Base-by-base conservation (phyloP, 306 rosid species). In the Medicago arabica region DNA sequence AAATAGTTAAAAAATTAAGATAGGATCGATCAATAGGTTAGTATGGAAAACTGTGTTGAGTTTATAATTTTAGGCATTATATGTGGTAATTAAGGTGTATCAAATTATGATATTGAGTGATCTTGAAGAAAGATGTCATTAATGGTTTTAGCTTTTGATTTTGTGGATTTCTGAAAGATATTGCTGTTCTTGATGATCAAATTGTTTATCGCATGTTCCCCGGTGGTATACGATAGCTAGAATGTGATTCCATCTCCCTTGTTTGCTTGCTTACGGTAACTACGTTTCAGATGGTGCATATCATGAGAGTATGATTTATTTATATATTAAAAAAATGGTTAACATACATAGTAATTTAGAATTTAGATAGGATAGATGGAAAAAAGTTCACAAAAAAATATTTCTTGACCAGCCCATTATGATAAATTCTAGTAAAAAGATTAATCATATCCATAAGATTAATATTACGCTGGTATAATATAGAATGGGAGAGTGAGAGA, bases 61-160 rank as follows among this genome's bases (percentile, higher is more conserved):
- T 2, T n/a, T 40, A 5, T 31, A 3, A 31, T 69, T 79, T 16
- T 15, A 54, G 81, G 76, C 40, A 70, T 86, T 85, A 75, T 83
- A 77, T 85, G 89, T 81, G 19, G 21, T 65, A 59, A 51, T 16
- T 51, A 1, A 58, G 72, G 9, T 62, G 81, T 51, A 66, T 40
- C 34, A 70, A 3, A 3, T 44, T 49, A 63, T 63, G 57, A 47
- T 49, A 55, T 69, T 46, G 66, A 74, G 80, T 78, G 57, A 18
- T 75, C 50, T 28, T 50, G 78, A 70, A 86, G 80, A 51, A 81
- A 75, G 31, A 43, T 40, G 47, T 76, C 83, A 76, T 68, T 76
- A 72, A 81, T 78, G 38, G 54, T 79, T 67, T n/a, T 70, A 78
- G 68, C 63, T 78, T 75, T 83, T 70, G 13, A 62, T 62, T 75